phyloP scores from a whole-genome alignment of 805 yeast genomes.

The Metschnikowia santaceciliae region DNA sequence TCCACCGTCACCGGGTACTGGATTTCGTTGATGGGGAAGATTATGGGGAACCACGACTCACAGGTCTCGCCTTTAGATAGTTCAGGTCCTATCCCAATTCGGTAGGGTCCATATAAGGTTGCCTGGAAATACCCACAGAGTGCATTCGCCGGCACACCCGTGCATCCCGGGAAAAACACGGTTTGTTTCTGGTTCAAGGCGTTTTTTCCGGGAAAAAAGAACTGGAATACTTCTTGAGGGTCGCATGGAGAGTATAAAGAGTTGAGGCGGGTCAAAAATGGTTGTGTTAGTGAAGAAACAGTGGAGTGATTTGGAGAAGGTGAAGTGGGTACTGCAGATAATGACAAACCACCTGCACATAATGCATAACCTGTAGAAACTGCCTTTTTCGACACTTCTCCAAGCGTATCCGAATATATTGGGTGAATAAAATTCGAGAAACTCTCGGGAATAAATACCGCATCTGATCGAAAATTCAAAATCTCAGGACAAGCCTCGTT shows the following conservation, averaged over 20 bases:
- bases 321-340: too few relatives aligned
- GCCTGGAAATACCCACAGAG: constrained; percentile 74
- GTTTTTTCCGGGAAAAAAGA: constrained; percentile 46
- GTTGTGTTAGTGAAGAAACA: too few relatives aligned
- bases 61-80: constrained; percentile 20
- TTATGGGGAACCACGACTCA: constrained; percentile 37
- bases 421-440: constrained; percentile 66
- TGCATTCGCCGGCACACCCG: constrained; percentile 45
- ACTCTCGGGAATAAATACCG: constrained; percentile 39
- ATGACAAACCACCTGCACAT: background rate
- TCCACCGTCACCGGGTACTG: constrained; percentile 5
- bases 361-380: background rate
- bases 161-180: constrained; percentile 32
- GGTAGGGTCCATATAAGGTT: constrained; percentile 55
- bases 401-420: constrained; percentile 49
- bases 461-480: constrained; percentile 38
- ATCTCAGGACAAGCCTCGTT: constrained; percentile 90
- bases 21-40: constrained; percentile 26
- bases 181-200: constrained; percentile 13
- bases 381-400: constrained; percentile 18
- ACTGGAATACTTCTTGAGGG: constrained; percentile 56
- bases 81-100: constrained; percentile 40
- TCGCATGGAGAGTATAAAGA: constrained; percentile 26
- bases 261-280: constrained; percentile 4
- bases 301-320: too few relatives aligned